These are phyloP conservation scores for Tympanopsis confertula DNA, from an alignment of 2,329 filamentous ascomycete genomes.

Conservation along the genomic window DNA sequence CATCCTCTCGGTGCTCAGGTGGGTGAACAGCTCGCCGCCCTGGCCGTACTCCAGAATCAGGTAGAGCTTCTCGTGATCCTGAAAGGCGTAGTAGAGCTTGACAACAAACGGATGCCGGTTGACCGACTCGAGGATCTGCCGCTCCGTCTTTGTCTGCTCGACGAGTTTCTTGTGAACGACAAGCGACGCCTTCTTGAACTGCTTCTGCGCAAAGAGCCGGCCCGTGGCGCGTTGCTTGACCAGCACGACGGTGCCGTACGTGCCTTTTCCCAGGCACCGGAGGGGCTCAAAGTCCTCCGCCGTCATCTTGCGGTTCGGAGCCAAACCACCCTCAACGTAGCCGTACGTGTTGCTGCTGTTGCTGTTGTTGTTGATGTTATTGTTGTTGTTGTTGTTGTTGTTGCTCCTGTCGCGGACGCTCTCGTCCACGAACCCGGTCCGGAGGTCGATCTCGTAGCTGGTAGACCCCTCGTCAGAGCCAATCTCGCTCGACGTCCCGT, in stretches of 20 bases:
- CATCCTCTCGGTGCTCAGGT: constrained; percentile 87
- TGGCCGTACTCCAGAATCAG: constrained; percentile 95
- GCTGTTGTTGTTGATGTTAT: constrained; percentile 33
- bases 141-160: constrained; percentile 95
- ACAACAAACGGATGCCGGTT: constrained; percentile 96
- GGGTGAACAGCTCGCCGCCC: constrained; percentile 93
- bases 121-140: constrained; percentile 86
- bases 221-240: constrained; percentile 84
- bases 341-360: constrained; percentile 6
- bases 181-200: constrained; percentile 92
- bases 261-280: constrained; percentile 87
- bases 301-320: constrained; percentile 77
- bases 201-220: constrained; percentile 90
- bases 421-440: constrained; percentile 32
- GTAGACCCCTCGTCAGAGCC: constrained; percentile 39
- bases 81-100: constrained; percentile 95
- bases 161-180: constrained; percentile 92
- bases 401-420: constrained; percentile 26
- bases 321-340: not conserved
- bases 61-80: constrained; percentile 95
- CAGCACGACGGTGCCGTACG: constrained; percentile 86
- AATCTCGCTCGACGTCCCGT: constrained; percentile 44
- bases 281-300: constrained; percentile 82
- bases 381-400: too few species aligned
- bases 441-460: not conserved